Conservation (phyloP, 306 rosid genomes). For the Prunus mongolica region DNA sequence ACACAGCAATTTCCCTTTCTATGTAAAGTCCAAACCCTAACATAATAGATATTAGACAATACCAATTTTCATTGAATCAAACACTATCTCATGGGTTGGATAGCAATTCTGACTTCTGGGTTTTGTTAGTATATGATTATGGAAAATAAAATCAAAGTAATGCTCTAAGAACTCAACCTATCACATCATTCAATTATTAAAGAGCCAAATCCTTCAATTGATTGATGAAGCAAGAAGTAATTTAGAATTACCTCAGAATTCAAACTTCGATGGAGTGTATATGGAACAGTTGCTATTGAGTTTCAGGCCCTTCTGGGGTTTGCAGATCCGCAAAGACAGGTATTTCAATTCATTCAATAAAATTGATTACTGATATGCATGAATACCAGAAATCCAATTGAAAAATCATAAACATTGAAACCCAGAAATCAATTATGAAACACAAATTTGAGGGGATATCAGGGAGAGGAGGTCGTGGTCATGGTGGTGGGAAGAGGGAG, state of each 20-base stretch:
- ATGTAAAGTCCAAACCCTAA: too few relatives aligned
- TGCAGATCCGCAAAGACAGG: background rate
- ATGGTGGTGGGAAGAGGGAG: too few relatives aligned
- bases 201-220: background rate
- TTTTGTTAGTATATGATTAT: background rate
- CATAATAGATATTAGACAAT: background rate
- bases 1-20: too few relatives aligned
- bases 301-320: background rate
- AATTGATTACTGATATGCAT: too few relatives aligned
- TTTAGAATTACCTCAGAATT: background rate
- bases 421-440: too few relatives aligned
- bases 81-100: background rate
- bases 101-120: constrained; percentile 3
- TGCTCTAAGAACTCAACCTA: background rate
- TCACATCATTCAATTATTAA: background rate
- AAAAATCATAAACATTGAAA: too few relatives aligned
- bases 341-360: background rate
- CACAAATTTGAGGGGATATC: too few relatives aligned
- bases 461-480: too few relatives aligned
- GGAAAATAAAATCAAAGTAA: background rate
- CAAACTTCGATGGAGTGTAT: background rate
- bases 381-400: too few relatives aligned
- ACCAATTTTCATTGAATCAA: background rate
- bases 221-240: background rate
- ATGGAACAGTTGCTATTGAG: background rate